Base-by-base conservation (phyloP, 345 rosid genomes). In the Streptanthus diversifolius region DNA sequence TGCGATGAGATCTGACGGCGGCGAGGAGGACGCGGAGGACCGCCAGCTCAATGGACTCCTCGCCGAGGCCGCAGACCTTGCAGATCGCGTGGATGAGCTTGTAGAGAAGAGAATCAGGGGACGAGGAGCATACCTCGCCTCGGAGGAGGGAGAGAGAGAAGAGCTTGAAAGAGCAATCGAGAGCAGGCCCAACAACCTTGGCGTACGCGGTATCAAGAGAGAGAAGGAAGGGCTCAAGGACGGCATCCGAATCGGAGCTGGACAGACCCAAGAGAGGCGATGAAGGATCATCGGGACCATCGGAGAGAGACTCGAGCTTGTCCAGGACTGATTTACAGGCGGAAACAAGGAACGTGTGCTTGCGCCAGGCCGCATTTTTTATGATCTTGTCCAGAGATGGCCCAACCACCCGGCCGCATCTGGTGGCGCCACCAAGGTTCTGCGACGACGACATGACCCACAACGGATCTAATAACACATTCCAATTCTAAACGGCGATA, bases 301-400 rank as follows among this genome's bases (percentile, higher is more conserved):
- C 84, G 69, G 83, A 56, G 78, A 89, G 75, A 37, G 88, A 60
- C 19, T 88, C 90, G 53, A 93, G 90, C 77, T 69, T 82, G 85
- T 93, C 95, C 67, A 93, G 96, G 66, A 82, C 88, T 17, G 97
- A 82, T 73, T 91, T 93, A 81, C 95, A 89, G 30, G 96, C 74
- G 74, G 96, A 79, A 56, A 93, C 98, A 43, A 93, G 81, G 74
- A 83, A 85, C 19, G 96, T 83, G 71, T 93, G 98, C 81, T 93
- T 93, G 25, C 98, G 79, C 97, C 98, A 93, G 5, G 96, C 96
- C 4, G 97, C 96, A 70, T 93, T 93, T 70, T 93, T 93, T 7
- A 93, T 83, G 83, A 93, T 89, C 83, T 89, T 88, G 76, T 91
- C 98, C 66, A 93, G 86, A 5, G 82, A 83, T 1, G 97, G 95